Conservation (phyloP, 2,329 filamentous ascomycete species). For the Botryotinia globosa region DNA sequence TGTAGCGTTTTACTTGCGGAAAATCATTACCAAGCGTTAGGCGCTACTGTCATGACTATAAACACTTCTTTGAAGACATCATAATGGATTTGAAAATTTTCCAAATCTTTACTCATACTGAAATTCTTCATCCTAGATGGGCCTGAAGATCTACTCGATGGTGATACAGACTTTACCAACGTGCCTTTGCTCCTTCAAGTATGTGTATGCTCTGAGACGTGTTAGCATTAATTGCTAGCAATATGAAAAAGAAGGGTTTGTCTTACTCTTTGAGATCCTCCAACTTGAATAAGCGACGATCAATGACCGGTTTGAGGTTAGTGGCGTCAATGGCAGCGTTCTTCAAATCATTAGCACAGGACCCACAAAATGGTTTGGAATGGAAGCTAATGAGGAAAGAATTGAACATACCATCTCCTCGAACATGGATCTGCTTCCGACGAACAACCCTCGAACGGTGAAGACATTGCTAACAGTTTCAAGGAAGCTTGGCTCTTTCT, state of each 20-base stretch:
- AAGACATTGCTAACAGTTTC: background rate
- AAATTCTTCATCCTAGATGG: background rate
- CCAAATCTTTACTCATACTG: background rate
- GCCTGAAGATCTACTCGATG: background rate
- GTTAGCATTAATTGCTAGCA: background rate
- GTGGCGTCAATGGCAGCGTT: background rate
- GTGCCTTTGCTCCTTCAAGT: background rate
- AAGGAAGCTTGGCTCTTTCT: background rate
- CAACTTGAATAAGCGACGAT: background rate
- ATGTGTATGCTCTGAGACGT: background rate
- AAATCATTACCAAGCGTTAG: too few species aligned
- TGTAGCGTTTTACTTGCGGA: too few species aligned
- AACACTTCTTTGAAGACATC: accelerated
- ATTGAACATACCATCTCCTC: background rate
- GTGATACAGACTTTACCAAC: background rate
- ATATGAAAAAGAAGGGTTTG: background rate
- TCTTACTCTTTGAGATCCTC: background rate
- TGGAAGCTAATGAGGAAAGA: background rate
- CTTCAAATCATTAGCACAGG: background rate
- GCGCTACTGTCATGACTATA: too few species aligned
- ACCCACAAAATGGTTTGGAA: background rate
- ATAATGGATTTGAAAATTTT: background rate
- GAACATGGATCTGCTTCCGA: background rate
- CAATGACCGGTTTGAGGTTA: background rate
- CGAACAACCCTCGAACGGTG: background rate